phyloP scores from a whole-genome alignment of 116 monocot species.

The Posidonia oceanica region DNA sequence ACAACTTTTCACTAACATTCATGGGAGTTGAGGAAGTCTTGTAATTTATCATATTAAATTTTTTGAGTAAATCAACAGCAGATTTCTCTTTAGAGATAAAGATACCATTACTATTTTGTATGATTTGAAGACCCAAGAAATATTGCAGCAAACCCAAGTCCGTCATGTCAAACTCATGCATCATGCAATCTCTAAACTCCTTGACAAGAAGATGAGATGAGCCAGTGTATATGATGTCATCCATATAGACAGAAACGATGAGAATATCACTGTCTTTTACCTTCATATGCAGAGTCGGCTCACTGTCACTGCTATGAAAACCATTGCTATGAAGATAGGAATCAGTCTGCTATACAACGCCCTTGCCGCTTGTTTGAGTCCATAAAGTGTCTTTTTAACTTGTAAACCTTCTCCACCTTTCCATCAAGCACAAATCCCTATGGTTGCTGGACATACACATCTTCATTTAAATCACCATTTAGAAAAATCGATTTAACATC shows the following conservation, averaged over 20 bases:
- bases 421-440: background rate
- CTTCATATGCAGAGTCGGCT: no score
- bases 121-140: no score
- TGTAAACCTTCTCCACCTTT: background rate
- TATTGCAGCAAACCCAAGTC: no score
- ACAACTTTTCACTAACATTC: conserved; percentile 15
- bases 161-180: no score
- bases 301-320: no score
- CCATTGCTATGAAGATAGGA: no score
- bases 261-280: no score
- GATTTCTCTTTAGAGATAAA: background rate
- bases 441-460: conserved; percentile 6
- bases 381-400: conserved; percentile 6
- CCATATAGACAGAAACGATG: no score
- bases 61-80: conserved; percentile 6
- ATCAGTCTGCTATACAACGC: background rate
- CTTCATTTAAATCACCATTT: conserved; percentile 5
- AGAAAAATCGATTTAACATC: conserved; percentile 5
- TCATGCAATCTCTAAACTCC: no score
- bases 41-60: conserved; percentile 3
- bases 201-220: no score
- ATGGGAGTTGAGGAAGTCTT: background rate
- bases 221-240: no score
- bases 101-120: no score
- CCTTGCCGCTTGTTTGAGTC: conserved; percentile 6